phyloP scores from a whole-genome alignment of 768 basidiomycete species.

The Harrya chromipes region DNA sequence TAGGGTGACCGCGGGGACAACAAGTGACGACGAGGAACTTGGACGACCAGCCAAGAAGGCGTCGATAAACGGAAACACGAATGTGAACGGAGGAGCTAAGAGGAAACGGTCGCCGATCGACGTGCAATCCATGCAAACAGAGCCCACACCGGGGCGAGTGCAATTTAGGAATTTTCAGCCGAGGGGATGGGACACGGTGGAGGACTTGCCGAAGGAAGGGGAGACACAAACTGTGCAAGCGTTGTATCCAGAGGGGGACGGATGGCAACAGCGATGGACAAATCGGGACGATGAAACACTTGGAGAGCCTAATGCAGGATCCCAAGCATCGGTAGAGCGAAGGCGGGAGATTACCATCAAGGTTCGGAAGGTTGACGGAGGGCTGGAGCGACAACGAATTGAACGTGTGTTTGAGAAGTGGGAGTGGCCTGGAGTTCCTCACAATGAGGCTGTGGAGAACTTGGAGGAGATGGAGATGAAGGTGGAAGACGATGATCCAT shows the following conservation, averaged over 20 bases:
- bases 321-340: constrained; percentile 40
- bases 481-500: constrained; percentile 15
- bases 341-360: constrained; percentile 52
- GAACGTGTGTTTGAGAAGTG: constrained; percentile 68
- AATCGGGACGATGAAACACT: constrained; percentile 25
- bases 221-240: constrained; percentile 39
- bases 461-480: constrained; percentile 33
- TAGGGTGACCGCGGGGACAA: constrained; percentile 54
- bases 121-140: constrained; percentile 3
- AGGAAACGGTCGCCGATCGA: constrained; percentile 36
- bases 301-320: constrained; percentile 31
- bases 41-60: constrained; percentile 24
- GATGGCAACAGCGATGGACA: constrained; percentile 47
- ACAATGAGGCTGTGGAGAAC: constrained; percentile 1
- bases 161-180: constrained; percentile 68
- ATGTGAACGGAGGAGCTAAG: constrained; percentile 33
- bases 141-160: constrained; percentile 20
- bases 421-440: constrained; percentile 43
- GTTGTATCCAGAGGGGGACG: constrained; percentile 37
- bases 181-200: constrained; percentile 58
- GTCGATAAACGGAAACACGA: constrained; percentile 26
- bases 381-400: constrained; percentile 69
- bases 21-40: constrained; percentile 66
- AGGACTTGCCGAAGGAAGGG: constrained; percentile 41
- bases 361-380: constrained; percentile 51